These are phyloP conservation scores for Corylus americana DNA, from an alignment of 306 rosid genomes.

Conservation along the genomic window DNA sequence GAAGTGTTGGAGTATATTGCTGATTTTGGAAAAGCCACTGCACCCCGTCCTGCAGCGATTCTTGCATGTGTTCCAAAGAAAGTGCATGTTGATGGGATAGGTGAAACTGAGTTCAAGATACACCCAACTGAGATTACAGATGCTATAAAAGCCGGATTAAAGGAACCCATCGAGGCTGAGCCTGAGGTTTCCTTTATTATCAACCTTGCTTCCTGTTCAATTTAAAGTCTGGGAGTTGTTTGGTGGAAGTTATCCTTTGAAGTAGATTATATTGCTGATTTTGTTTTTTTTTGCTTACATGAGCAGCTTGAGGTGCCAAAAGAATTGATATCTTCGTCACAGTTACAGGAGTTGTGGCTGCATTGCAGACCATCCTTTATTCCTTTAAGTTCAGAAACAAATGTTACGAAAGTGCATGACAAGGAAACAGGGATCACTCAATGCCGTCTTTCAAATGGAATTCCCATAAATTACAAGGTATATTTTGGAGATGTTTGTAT, in stretches of 20 bases:
- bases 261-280: conserved; percentile 15
- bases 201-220: conserved; percentile 10
- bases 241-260: background rate
- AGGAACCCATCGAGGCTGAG: conserved; percentile 82
- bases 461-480: conserved; percentile 93
- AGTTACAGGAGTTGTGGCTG: conserved; percentile 67
- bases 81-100: conserved; percentile 78
- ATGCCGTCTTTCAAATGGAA: conserved; percentile 84
- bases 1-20: conserved; percentile 81
- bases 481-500: conserved; percentile 19
- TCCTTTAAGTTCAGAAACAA: conserved; percentile 61
- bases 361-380: conserved; percentile 65
- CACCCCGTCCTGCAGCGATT: conserved; percentile 97
- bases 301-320: conserved; percentile 95
- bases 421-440: conserved; percentile 86
- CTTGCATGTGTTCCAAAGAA: conserved; percentile 94
- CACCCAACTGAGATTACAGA: conserved; percentile 74
- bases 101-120: conserved; percentile 92
- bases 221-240: background rate
- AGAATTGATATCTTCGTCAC: conserved; percentile 70
- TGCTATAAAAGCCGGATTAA: conserved; percentile 85
- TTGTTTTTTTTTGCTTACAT: conserved; percentile 24
- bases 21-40: conserved; percentile 84
- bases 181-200: conserved; percentile 73
- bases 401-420: conserved; percentile 63